Evolutionary conservation across 164 flowering plant species (phyloP), one percentile per base, ranked within the genome.

Genomic region (Magnolia officinalis): DNA sequence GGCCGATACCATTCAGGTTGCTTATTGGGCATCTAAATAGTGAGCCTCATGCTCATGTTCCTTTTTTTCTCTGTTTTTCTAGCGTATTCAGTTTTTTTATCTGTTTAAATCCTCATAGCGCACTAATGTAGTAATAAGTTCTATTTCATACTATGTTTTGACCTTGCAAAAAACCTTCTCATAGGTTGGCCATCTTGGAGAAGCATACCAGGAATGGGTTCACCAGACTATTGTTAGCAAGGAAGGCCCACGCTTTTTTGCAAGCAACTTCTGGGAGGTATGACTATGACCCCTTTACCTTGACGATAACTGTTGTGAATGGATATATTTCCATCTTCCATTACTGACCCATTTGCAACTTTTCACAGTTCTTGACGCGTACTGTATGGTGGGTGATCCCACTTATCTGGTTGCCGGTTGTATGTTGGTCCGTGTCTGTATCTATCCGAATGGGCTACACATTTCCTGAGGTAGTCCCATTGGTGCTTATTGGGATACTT

Each of bases 141-240:
- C 45, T 37, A 0, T 37, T 37, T 37, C 45, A 37, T 37, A 0
- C 45, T 55, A 10, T 55, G 61, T 55, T 55, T 55, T 55, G 61
- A 55, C 61, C 45, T 37, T 37, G 45, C 61, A 55, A 55, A 10
- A 10, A 11, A 13, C 13, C 68, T 21, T 14, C 37, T 66, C 14
- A 61, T 83, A 94, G 99, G 99, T 96, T 81, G 99, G 99, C 71
- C 91, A 94, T 85, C 96, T 96, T 79, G 99, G 98, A 77, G 96
- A 90, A 83, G 81, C 78, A 68, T 96, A 96, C 76, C 88, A 96
- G 75, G 92, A 92, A 71, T 95, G 99, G 99, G 92, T 91, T 84
- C 98, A 96, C 83, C 94, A 89, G 76, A 97, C 99, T 71, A 94
- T 96, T 78, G 92, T 89, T 29, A 78, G 86, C 87, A 91, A 85